Evolutionary conservation across 305 asterid genomes (phyloP), one percentile per base, ranked within the genome.

Genomic region (Ruellia speciosa): DNA sequence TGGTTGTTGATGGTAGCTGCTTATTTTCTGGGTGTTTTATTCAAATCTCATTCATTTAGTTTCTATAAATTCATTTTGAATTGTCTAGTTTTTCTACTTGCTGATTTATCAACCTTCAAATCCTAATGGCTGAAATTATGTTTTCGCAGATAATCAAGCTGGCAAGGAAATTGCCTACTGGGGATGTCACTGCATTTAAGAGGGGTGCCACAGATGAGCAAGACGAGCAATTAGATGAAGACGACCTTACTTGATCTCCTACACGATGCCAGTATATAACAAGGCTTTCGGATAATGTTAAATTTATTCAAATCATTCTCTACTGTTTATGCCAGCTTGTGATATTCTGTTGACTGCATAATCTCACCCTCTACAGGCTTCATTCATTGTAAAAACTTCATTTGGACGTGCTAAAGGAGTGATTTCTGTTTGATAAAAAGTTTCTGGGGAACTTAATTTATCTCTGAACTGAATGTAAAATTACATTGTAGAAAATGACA

Each of bases 111-210:
- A 11, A 5, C 18, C 33, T 14, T 18, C 43, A 28, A 35, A 43
- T 12, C 54, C 31, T 2, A 7, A 43, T 14, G 39, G 19, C 39
- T 61, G 46, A 40, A 56, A 47, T 31, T 49, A 47, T 39, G 11
- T 45, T 69, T 35, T n/a, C 10, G 65, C 86, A 92, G 99, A 80
- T 92, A 47, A 73, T 92, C 72, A 86, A 74, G 85, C 80, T 88
- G 55, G 97, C 97, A 49, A 80, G 96, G 85, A 92, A 92, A 71
- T 54, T 92, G 67, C 97, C 99, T 0, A 88, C 87, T 0, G 95
- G 96, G 56, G 99, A 92, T 69, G 87, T 88, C 1, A 73, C 78
- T 16, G 70, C 76, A 9, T 64, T 86, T 48, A 86, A 78, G 80
- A 74, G 62, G 58, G 81, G 72, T 14, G 72, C 70, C 18, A 12